Conservation (phyloP, 2,329 filamentous ascomycete genomes). For the Lasiodiplodia sp. region DNA sequence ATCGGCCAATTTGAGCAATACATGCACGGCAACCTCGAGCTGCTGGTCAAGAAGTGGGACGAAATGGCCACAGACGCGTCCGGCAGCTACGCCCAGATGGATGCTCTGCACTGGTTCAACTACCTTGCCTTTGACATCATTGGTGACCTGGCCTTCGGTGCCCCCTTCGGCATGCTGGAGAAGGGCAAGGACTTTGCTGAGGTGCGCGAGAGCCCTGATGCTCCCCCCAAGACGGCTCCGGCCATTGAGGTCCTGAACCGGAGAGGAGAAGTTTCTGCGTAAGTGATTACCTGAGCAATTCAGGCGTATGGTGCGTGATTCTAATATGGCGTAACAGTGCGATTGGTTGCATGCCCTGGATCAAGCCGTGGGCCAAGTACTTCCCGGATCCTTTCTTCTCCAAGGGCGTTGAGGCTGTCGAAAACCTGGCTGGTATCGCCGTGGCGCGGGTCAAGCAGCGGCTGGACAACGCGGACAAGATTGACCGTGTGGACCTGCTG, state of each 20-base stretch:
- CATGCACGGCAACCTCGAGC: constrained; percentile 79
- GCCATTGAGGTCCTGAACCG: constrained; percentile 91
- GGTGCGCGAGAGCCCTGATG: constrained; percentile 67
- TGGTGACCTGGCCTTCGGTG: constrained; percentile 73
- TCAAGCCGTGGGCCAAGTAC: constrained; percentile 83
- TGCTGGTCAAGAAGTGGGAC: constrained; percentile 78
- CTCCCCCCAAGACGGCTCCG: constrained; percentile 71
- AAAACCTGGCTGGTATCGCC: constrained; percentile 86
- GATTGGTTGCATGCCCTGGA: constrained; percentile 73
- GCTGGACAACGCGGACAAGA: constrained; percentile 69
- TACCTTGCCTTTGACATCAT: constrained; percentile 69
- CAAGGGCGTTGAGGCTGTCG: constrained; percentile 75
- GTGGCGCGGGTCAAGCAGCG: constrained; percentile 80
- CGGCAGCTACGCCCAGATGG: constrained; percentile 67
- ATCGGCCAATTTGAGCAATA: constrained; percentile 88
- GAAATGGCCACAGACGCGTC: constrained; percentile 61
- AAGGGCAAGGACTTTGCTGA: constrained; percentile 80
- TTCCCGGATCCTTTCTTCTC: constrained; percentile 84
- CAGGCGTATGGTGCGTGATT: background rate
- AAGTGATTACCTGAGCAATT: constrained; percentile 31
- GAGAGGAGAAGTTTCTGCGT: constrained; percentile 82
- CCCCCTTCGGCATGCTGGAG: constrained; percentile 83
- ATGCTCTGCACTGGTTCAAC: constrained; percentile 84
- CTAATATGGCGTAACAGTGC: constrained; percentile 52
- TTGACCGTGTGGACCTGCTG: constrained; percentile 79